Evolutionary conservation across 2,329 filamentous ascomycete genomes (phyloP), one percentile per base, ranked within the genome.

Genomic region (Penicillium psychrosexuale): DNA sequence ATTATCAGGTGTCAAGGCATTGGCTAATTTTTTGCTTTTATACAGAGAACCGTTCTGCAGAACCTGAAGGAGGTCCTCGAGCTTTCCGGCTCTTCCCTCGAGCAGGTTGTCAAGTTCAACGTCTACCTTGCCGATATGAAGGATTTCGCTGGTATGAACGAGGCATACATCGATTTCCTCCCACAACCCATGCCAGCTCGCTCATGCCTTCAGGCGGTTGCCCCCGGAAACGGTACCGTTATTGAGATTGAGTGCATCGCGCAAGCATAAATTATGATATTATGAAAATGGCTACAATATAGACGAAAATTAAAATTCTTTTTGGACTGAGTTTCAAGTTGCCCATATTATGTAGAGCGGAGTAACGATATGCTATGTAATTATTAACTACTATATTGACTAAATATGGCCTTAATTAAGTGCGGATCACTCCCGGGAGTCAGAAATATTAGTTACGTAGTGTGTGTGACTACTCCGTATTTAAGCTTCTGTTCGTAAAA

Each of bases 51-150:
- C 17, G 67, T 65, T 9, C 53, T 73, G 17, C 68, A 76, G 50
- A 87, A 87, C 69, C 75, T 87, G 4, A 82, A 60, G 34, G 59
- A 61, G 12, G 57, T 61, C 5, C 55, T 61, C n/a, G 59, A 60
- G 55, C 82, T 79, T 8, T 80, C 83, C 0, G 83, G 83, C 1
- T 82, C 78, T 49, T 77, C 72, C 51, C 71, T 86, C n/a, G 72
- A 79, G n/a, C 82, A 85, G 45, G 78, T 82, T 0, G 78, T 87
- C 68, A 86, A 87, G 70, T 79, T 84, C 62, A 87, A 86, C 63
- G 75, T 87, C 34, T 88, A 83, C 66, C 68, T 88, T 8, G 81
- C 80, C 3, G 78, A 79, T 55, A 87, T 87, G 83, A 75, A 79
- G 47, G 77, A 87, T 66, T 61, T 61, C 13, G 52, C 57, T 13